A percentile compares a stretch with the other conserved stretches of the same genome.
phyloP scores from a whole-genome alignment of 2,329 filamentous ascomycete genomes.

The Verticillium dahliae region DNA sequence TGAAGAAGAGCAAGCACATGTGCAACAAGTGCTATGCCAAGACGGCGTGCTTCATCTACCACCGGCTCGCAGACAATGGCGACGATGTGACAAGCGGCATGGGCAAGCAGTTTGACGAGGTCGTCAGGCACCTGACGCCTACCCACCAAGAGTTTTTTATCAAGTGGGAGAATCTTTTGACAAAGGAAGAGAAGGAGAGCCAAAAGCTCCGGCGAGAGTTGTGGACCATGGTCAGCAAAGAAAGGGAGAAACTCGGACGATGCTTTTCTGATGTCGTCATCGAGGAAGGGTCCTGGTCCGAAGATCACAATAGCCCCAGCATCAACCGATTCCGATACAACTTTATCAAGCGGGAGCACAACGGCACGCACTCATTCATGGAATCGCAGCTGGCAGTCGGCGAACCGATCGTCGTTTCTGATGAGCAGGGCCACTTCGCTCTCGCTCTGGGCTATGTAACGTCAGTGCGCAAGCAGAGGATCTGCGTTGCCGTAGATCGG shows the following conservation, averaged over 20 bases:
- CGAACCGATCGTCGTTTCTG: constrained; percentile 93
- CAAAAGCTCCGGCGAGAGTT: constrained; percentile 83
- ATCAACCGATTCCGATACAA: constrained; percentile 90
- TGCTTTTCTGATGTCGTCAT: constrained; percentile 88
- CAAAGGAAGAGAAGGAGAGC: constrained; percentile 87
- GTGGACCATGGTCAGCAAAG: constrained; percentile 89
- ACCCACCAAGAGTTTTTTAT: constrained; percentile 77
- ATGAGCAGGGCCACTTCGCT: constrained; percentile 91
- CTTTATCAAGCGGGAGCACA: constrained; percentile 63
- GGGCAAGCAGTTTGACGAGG: constrained; percentile 72
- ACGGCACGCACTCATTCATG: constrained; percentile 69
- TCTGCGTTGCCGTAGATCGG: constrained; percentile 86
- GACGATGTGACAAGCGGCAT: constrained; percentile 75
- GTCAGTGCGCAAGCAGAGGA: constrained; percentile 64
- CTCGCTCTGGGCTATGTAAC: constrained; percentile 88
- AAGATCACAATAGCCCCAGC: constrained; percentile 65
- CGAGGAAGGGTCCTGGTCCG: constrained; percentile 65
- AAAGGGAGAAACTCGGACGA: constrained; percentile 80
- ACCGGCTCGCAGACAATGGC: constrained; percentile 82
- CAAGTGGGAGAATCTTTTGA: constrained; percentile 90
- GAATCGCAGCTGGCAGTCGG: constrained; percentile 84
- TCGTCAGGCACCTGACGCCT: constrained; percentile 70
- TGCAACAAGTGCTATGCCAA: constrained; percentile 90
- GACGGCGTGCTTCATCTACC: constrained; percentile 84
- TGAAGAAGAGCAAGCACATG: constrained; percentile 75